Evolutionary conservation across 2,329 filamentous ascomycete species (phyloP).

Genomic region (Calonectria pauciramosa): DNA sequence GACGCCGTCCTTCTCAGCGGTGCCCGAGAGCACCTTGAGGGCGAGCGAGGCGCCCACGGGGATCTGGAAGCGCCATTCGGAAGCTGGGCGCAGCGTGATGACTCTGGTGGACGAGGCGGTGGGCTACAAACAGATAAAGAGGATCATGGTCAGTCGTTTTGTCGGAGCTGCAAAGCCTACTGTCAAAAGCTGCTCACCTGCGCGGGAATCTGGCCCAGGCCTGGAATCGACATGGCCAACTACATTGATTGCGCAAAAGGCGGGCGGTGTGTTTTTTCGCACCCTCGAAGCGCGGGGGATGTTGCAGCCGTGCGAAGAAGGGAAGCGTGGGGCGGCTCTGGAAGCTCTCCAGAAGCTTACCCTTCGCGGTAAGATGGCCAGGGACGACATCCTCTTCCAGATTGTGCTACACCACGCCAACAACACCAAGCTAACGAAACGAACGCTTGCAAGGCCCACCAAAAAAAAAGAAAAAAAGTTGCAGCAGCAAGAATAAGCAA

Average conservation of each 20-base stretch:
- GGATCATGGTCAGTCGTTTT: not conserved
- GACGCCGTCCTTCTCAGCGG: slow-evolving; percentile 93
- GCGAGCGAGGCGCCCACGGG: slow-evolving; percentile 61
- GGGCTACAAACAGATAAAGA: slow-evolving; percentile 46
- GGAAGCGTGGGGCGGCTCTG: slow-evolving; percentile 39
- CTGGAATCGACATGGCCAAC: slow-evolving; percentile 77
- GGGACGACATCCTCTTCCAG: slow-evolving; percentile 17
- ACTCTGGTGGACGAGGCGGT: slow-evolving; percentile 59
- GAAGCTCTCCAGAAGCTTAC: slow-evolving; percentile 48
- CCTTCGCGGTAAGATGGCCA: slow-evolving; percentile 21
- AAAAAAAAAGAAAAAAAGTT: not conserved
- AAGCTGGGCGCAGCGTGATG: slow-evolving; percentile 70
- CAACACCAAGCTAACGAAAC: not conserved
- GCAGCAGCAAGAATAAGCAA: not conserved
- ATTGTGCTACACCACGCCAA: not conserved
- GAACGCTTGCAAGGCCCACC: not conserved
- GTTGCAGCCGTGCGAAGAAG: slow-evolving; percentile 1
- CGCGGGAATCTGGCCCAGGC: slow-evolving; percentile 76
- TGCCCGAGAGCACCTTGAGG: slow-evolving; percentile 80
- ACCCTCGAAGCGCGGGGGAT: slow-evolving; percentile 15
- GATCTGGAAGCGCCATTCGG: slow-evolving; percentile 86
- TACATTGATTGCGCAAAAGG: slow-evolving; percentile 48
- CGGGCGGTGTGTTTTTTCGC: slow-evolving; percentile 25
- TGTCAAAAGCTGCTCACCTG: no score
- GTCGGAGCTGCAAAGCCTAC: not conserved